phyloP scores from a whole-genome alignment of 192 early-diverging fungal species.

The Linnemannia elongata region DNA sequence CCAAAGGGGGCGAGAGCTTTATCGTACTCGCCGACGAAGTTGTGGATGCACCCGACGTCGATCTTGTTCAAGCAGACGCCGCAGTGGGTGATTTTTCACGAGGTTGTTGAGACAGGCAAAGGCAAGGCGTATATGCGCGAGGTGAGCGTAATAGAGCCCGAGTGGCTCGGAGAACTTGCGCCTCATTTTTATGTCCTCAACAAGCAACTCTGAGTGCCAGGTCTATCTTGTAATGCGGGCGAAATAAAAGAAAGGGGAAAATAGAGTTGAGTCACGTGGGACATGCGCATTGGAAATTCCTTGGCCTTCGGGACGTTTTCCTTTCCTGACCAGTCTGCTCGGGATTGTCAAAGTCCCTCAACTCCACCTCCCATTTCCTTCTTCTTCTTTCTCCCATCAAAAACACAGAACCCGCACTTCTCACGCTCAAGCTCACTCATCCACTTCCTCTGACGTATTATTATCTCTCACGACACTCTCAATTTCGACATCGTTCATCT shows the following conservation, averaged over 20 bases:
- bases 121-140: conserved; percentile 96
- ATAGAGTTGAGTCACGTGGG: background rate
- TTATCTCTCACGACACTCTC: background rate
- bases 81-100: conserved; percentile 96
- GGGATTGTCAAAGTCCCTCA: conserved; percentile 2
- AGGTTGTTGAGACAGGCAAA: conserved; percentile 90
- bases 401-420: background rate
- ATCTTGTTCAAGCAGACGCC: conserved; percentile 92
- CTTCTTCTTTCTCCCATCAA: background rate
- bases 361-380: background rate
- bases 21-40: conserved; percentile 12
- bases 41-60: conserved; percentile 89
- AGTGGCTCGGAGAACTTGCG: conserved; percentile 97
- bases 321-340: background rate
- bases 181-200: conserved; percentile 80
- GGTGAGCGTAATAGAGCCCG: conserved; percentile 90
- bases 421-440: background rate
- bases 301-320: background rate
- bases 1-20: background rate
- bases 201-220: background rate
- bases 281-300: background rate
- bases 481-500: background rate
- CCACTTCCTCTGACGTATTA: background rate
- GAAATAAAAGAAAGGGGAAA: background rate
- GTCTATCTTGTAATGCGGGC: background rate